Percentiles rank a stretch among this genome's conserved stretches.
These are phyloP conservation scores for Geosmithia morbida DNA, from an alignment of 2,329 filamentous ascomycete species.

Conservation along the genomic window DNA sequence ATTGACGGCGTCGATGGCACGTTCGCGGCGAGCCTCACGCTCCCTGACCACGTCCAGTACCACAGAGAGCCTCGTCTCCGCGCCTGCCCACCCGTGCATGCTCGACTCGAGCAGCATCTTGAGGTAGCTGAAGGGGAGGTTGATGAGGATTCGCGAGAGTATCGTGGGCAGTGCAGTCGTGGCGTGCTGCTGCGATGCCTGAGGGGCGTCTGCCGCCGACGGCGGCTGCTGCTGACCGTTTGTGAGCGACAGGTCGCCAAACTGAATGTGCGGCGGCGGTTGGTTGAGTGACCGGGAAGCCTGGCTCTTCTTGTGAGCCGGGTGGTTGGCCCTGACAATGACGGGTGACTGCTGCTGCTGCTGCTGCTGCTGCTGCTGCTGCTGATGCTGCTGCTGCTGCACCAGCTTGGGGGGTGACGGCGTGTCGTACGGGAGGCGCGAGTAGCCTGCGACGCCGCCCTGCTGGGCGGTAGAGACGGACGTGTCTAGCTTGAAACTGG, in stretches of 20 bases:
- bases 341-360: slow-evolving; percentile 7
- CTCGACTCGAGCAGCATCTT: slow-evolving; percentile 50
- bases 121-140: slow-evolving; percentile 53
- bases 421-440: slow-evolving; percentile 21
- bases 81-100: slow-evolving; percentile 31
- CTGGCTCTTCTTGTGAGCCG: background rate
- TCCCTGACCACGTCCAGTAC: slow-evolving; percentile 37
- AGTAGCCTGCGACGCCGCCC: slow-evolving; percentile 18
- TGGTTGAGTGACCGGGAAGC: background rate
- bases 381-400: background rate
- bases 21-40: slow-evolving; percentile 40
- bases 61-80: slow-evolving; percentile 27
- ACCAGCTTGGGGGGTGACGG: slow-evolving; percentile 4
- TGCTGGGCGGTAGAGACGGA: slow-evolving; percentile 9
- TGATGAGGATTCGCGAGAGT: slow-evolving; percentile 54
- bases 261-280: slow-evolving; percentile 38
- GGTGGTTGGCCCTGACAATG: slow-evolving; percentile 16
- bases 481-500: slow-evolving; percentile 43
- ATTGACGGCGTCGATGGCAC: slow-evolving; percentile 26
- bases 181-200: slow-evolving; percentile 6
- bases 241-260: slow-evolving; percentile 46
- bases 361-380: too few species aligned
- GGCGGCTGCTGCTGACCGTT: slow-evolving; percentile 6
- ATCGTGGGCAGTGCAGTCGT: slow-evolving; percentile 25
- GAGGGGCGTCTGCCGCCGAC: slow-evolving; percentile 2